phyloP scores from a whole-genome alignment of 139 green algal species.

The Pycnococcus provasolii region DNA sequence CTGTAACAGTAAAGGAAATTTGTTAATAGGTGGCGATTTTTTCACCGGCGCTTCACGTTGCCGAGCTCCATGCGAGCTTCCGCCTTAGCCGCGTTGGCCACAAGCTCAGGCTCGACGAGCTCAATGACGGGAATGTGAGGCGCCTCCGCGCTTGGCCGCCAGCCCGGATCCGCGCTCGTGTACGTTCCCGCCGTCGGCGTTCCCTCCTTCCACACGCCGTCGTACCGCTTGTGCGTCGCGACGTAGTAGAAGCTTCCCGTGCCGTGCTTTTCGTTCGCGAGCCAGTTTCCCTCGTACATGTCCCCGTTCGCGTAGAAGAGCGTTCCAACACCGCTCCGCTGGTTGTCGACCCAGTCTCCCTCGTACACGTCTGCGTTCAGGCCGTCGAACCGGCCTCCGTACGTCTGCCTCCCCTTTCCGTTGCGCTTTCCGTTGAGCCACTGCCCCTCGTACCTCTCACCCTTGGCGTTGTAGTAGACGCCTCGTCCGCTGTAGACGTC shows the following conservation, averaged over 20 bases:
- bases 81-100: neutral
- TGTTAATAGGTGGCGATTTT: too few relatives aligned
- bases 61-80: too few relatives aligned
- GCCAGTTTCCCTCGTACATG: slow-evolving; percentile 52
- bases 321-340: slow-evolving; percentile 41
- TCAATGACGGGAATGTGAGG: neutral
- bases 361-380: slow-evolving; percentile 59
- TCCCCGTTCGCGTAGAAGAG: slow-evolving; percentile 52
- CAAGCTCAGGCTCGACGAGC: neutral
- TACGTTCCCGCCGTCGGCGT: slow-evolving; percentile 23
- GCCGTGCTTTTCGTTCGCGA: slow-evolving; percentile 52
- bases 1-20: too few relatives aligned
- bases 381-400: slow-evolving; percentile 47
- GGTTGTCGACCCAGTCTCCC: slow-evolving; percentile 41
- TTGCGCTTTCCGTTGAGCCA: slow-evolving; percentile 36
- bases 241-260: slow-evolving; percentile 44
- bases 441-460: slow-evolving; percentile 57
- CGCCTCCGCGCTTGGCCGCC: neutral
- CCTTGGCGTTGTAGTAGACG: slow-evolving; percentile 47
- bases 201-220: slow-evolving; percentile 26
- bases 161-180: neutral
- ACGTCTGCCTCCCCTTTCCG: slow-evolving; percentile 35
- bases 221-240: slow-evolving; percentile 18
- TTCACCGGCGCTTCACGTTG: too few relatives aligned
- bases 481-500: slow-evolving; percentile 51